These are phyloP conservation scores for Pontederia paniculata DNA, from an alignment of 176 grass and related monocot species.

Conservation along the genomic window DNA sequence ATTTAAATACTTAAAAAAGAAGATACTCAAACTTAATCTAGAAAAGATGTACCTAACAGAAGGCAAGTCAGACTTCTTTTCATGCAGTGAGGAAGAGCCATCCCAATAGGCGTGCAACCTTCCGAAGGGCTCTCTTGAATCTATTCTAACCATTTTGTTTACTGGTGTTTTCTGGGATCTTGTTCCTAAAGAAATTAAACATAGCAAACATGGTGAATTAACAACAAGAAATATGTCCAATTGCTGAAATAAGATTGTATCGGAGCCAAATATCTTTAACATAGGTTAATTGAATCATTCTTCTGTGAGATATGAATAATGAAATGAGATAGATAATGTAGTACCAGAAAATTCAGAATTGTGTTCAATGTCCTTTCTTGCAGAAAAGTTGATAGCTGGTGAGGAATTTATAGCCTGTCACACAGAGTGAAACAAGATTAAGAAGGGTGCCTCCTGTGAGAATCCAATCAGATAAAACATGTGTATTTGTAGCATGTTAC, in stretches of 20 bases:
- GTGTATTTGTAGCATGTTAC: not conserved
- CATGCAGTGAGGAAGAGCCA: constrained; percentile 44
- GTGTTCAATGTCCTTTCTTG: constrained; percentile 31
- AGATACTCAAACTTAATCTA: not conserved
- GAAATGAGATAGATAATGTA: constrained; percentile 12
- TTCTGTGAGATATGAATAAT: not conserved
- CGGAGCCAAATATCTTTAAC: not conserved
- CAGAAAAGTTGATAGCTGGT: constrained; percentile 29
- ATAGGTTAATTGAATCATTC: not conserved
- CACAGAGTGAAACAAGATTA: constrained; percentile 21
- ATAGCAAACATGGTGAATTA: not conserved
- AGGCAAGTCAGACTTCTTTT: constrained; percentile 68
- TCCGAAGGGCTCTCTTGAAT: constrained; percentile 65
- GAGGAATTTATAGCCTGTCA: constrained; percentile 37
- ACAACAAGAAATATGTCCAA: not conserved
- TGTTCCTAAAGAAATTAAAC: constrained; percentile 28
- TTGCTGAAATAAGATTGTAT: not conserved
- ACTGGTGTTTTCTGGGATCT: constrained; percentile 66
- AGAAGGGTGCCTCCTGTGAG: not conserved
- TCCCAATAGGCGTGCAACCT: constrained; percentile 79
- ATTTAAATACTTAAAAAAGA: not conserved
- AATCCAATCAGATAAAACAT: not conserved
- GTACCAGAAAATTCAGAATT: constrained; percentile 41
- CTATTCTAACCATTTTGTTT: constrained; percentile 84
- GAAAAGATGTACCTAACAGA: constrained; percentile 46